Percentiles rank a stretch among this genome's conserved stretches.
phyloP scores from a whole-genome alignment of 202 grass and related monocot species.

The Saccharum hybrid region DNA sequence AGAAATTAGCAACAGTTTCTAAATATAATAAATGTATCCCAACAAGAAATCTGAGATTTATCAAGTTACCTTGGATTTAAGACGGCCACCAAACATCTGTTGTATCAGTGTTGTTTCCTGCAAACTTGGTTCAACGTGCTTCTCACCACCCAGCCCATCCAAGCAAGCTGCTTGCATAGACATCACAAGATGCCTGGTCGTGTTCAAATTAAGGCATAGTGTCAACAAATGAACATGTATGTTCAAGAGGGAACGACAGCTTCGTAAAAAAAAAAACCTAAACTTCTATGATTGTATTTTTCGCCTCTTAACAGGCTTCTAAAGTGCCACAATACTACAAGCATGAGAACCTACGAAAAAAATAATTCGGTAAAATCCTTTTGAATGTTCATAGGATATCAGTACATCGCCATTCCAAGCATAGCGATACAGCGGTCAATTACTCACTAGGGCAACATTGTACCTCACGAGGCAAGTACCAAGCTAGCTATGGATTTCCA shows the following conservation, averaged over 20 bases:
- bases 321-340: constrained; percentile 12
- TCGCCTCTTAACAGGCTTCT: constrained; percentile 11
- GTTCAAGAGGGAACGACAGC: constrained; percentile 18
- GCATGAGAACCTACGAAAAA: constrained; percentile 25
- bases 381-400: not conserved
- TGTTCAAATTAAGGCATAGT: constrained; percentile 47
- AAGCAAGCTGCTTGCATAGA: constrained; percentile 96
- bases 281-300: constrained; percentile 21
- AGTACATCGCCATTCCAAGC: not conserved
- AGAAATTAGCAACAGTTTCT: constrained; percentile 30
- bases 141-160: constrained; percentile 90
- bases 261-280: constrained; percentile 2
- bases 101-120: constrained; percentile 98
- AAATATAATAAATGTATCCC: constrained; percentile 18
- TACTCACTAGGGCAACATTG: constrained; percentile 18
- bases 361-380: not conserved
- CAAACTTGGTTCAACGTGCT: constrained; percentile 76
- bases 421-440: constrained; percentile 4
- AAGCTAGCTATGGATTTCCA: not conserved
- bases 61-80: constrained; percentile 87
- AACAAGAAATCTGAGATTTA: constrained; percentile 29
- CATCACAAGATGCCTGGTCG: constrained; percentile 89
- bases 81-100: constrained; percentile 96
- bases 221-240: constrained; percentile 37
- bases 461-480: not conserved